phyloP scores from a whole-genome alignment of 2,329 filamentous ascomycete species.

The Fulvia fulva region DNA sequence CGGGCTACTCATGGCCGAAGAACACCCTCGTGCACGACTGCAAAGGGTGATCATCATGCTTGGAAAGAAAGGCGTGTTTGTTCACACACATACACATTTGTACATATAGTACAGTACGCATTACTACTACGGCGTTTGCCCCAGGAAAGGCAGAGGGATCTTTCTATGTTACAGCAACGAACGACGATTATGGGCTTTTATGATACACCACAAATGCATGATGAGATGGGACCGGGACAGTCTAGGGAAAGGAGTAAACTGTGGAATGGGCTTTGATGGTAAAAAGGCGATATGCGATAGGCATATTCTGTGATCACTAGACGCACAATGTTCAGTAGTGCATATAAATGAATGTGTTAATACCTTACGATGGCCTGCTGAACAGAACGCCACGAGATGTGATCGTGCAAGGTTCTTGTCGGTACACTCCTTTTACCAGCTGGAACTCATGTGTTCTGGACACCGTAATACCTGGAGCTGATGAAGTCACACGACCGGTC shows the following conservation, averaged over 20 bases:
- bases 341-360: neutral
- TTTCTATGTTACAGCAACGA: neutral
- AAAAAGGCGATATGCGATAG: neutral
- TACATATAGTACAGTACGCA: conserved; percentile 10
- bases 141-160: conserved; percentile 1
- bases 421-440: too few species aligned
- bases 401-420: too few species aligned
- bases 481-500: neutral
- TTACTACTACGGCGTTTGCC: conserved; percentile 2
- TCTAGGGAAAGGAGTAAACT: neutral
- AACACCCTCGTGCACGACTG: conserved; percentile 44
- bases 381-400: too few species aligned
- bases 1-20: conserved; percentile 40
- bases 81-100: neutral
- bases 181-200: neutral
- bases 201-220: neutral
- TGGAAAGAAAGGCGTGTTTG: conserved; percentile 5
- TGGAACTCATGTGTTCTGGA: too few species aligned
- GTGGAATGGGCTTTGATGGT: neutral
- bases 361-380: neutral
- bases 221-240: neutral
- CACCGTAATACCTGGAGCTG: neutral
- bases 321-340: neutral
- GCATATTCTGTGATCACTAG: neutral
- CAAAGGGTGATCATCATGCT: conserved; percentile 12